phyloP scores from a whole-genome alignment of 78 protist genomes.

The Pigoraptor vietnamica region DNA sequence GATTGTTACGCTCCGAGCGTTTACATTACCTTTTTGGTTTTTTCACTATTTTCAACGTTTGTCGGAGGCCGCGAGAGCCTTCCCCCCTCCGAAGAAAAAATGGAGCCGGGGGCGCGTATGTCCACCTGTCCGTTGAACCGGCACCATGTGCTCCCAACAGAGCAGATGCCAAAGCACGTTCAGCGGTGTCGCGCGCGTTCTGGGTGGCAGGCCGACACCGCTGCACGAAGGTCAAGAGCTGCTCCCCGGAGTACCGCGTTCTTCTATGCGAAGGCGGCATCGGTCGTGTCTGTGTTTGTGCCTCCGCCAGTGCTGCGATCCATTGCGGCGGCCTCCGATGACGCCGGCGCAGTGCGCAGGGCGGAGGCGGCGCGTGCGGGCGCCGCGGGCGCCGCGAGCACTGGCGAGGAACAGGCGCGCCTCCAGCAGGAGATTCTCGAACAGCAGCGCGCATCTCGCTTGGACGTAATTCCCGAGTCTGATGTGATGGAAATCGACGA shows the following conservation, averaged over 20 bases:
- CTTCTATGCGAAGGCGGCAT: not conserved
- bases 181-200: too few relatives aligned
- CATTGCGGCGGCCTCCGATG: not conserved
- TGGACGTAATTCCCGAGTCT: not conserved
- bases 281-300: not conserved
- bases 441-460: not conserved
- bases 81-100: too few relatives aligned
- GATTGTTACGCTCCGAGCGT: too few relatives aligned
- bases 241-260: not conserved
- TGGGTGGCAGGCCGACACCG: too few relatives aligned
- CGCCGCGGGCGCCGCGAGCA: not conserved
- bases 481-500: not conserved
- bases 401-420: not conserved
- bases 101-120: too few relatives aligned
- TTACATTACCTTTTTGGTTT: too few relatives aligned
- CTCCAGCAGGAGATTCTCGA: not conserved
- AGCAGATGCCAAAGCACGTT: too few relatives aligned
- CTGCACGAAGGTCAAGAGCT: too few relatives aligned
- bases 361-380: not conserved
- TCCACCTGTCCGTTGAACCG: too few relatives aligned
- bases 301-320: not conserved
- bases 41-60: too few relatives aligned
- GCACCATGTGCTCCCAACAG: too few relatives aligned
- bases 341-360: not conserved
- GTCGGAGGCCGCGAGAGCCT: too few relatives aligned